Percentiles rank a stretch among this genome's conserved stretches.
These are phyloP conservation scores for Lithocarpus polystachyus DNA, from an alignment of 306 rosid genomes.

Conservation along the genomic window DNA sequence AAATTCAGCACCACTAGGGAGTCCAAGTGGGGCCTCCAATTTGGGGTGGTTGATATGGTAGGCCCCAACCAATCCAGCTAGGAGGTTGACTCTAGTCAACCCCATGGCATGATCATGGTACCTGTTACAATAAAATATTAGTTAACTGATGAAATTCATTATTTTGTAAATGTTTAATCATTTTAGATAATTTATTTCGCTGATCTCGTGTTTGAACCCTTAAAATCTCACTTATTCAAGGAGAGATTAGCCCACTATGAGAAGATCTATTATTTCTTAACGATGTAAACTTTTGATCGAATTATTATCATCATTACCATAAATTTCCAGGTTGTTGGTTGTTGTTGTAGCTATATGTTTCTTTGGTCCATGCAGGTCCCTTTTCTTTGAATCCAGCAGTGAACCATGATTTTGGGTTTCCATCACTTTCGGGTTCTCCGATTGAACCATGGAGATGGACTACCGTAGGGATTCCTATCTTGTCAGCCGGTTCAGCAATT, in stretches of 20 bases:
- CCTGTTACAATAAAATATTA: too few species aligned
- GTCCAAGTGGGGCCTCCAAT: constrained; percentile 33
- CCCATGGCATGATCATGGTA: constrained; percentile 61
- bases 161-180: too few species aligned
- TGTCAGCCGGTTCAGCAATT: constrained; percentile 20
- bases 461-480: constrained; percentile 47
- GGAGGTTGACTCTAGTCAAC: constrained; percentile 35
- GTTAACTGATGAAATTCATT: too few species aligned
- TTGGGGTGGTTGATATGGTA: constrained; percentile 30
- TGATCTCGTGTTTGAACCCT: too few species aligned
- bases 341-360: constrained; percentile 36
- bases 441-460: constrained; percentile 55
- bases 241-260: too few species aligned
- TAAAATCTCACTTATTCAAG: too few species aligned
- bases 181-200: too few species aligned
- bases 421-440: constrained; percentile 43
- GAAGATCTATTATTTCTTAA: too few species aligned
- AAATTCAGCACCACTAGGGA: constrained; percentile 31
- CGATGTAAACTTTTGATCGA: too few species aligned
- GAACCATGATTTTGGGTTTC: constrained; percentile 43
- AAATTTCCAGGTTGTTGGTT: constrained; percentile 50
- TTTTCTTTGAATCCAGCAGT: constrained; percentile 25
- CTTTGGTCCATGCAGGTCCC: constrained; percentile 35
- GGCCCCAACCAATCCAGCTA: constrained; percentile 44
- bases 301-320: constrained; percentile 8